These are phyloP conservation scores for Talaromyces amestolkiae DNA, from an alignment of 2,329 filamentous ascomycete genomes.

Conservation along the genomic window DNA sequence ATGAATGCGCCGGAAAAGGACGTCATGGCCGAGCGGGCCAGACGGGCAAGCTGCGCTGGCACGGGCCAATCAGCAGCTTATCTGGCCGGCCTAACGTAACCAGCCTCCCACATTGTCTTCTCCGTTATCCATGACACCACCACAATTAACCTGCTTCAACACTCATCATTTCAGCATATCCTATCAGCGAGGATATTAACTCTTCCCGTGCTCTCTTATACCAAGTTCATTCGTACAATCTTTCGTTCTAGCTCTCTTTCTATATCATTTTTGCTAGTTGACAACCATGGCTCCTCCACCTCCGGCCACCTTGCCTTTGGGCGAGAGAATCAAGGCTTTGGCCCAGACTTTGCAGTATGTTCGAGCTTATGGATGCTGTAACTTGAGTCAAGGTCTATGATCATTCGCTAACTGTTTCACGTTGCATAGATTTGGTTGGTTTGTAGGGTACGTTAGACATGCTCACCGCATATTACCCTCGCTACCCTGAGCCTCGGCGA, in stretches of 20 bases:
- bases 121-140: neutral
- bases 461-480: constrained; percentile 20
- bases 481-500: constrained; percentile 7
- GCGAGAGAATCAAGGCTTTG: constrained; percentile 71
- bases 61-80: constrained; percentile 18
- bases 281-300: constrained; percentile 69
- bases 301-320: constrained; percentile 65
- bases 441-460: constrained; percentile 63
- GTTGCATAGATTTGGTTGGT: constrained; percentile 63
- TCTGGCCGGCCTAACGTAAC: constrained; percentile 7
- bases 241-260: neutral
- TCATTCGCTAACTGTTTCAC: neutral
- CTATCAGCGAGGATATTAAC: neutral
- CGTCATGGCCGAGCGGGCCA: constrained; percentile 18
- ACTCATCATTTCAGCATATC: neutral
- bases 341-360: constrained; percentile 89
- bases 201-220: neutral
- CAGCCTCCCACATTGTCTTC: constrained; percentile 15
- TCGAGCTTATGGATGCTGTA: neutral
- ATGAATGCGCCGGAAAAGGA: neutral
- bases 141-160: neutral
- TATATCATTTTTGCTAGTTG: neutral
- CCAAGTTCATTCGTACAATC: neutral
- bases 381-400: neutral
- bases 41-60: constrained; percentile 8